Evolutionary conservation across 306 rosid genomes (phyloP).

Genomic region (Hippophae tibetana): DNA sequence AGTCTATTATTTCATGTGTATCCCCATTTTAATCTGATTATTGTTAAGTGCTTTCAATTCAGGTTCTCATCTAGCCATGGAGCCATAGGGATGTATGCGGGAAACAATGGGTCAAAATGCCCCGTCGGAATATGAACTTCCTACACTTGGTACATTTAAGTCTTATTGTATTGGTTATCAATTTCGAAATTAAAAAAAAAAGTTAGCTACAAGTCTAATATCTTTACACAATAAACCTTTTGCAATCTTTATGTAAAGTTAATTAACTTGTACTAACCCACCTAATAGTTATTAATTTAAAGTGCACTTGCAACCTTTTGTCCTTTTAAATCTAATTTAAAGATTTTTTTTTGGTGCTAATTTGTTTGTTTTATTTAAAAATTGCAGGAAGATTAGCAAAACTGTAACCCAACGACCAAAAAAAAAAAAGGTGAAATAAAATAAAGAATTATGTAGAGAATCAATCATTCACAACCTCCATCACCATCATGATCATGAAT

Average conservation of each 20-base stretch:
- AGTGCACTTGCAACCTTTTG: too few species aligned
- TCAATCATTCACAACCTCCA: conserved; percentile 21
- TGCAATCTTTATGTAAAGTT: neutral
- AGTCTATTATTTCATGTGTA: neutral
- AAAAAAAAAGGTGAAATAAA: conserved; percentile 23
- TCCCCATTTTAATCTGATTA: too few species aligned
- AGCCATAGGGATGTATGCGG: conserved; percentile 73
- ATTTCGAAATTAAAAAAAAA: too few species aligned
- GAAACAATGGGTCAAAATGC: conserved; percentile 52
- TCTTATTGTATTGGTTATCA: neutral
- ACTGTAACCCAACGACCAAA: conserved; percentile 23
- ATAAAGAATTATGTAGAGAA: conserved; percentile 47
- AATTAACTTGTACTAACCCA: too few species aligned
- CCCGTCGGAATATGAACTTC: conserved; percentile 79
- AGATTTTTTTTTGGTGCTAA: conserved; percentile 3
- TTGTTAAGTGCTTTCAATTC: neutral
- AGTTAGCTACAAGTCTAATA: neutral
- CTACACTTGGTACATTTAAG: conserved; percentile 16
- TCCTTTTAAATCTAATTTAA: neutral
- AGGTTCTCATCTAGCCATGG: conserved; percentile 86
- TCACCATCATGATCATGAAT: conserved; percentile 28
- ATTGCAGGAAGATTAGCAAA: conserved; percentile 39
- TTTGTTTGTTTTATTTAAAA: conserved; percentile 4
- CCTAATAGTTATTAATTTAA: too few species aligned
- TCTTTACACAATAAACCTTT: conserved; percentile 4